These are phyloP conservation scores for Lasiosphaeria ovina DNA, from an alignment of 495 filamentous ascomycete species.

Conservation along the genomic window DNA sequence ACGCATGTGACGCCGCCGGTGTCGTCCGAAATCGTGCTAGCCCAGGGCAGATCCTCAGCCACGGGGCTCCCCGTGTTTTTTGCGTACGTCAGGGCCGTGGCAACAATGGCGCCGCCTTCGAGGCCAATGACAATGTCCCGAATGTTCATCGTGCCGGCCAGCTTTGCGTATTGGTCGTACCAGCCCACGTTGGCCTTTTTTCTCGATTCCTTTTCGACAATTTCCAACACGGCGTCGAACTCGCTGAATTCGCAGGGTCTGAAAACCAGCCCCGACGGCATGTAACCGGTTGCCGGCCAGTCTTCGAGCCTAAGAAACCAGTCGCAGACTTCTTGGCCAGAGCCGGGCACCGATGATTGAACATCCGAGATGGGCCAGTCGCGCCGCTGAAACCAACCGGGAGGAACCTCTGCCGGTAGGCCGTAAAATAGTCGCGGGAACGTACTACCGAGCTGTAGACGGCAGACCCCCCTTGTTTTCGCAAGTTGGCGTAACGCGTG, in stretches of 20 bases:
- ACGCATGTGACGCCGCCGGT: slow-evolving; percentile 62
- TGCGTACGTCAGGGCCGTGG: slow-evolving; percentile 55
- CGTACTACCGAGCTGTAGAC: slow-evolving; percentile 58
- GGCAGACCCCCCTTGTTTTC: slow-evolving; percentile 51
- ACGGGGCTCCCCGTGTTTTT: slow-evolving; percentile 51
- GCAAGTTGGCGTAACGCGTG: slow-evolving; percentile 53
- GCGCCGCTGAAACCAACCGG: slow-evolving; percentile 57
- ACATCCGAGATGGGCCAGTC: slow-evolving; percentile 52
- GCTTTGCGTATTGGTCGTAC: slow-evolving; percentile 54
- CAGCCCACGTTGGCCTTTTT: slow-evolving; percentile 48
- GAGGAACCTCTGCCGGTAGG: slow-evolving; percentile 44
- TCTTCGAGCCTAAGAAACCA: slow-evolving; percentile 54
- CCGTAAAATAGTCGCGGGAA: slow-evolving; percentile 62
- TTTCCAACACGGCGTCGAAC: slow-evolving; percentile 51
- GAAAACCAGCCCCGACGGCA: slow-evolving; percentile 41
- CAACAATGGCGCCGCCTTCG: slow-evolving; percentile 47
- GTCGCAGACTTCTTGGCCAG: slow-evolving; percentile 53
- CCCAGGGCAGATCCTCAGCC: slow-evolving; percentile 59
- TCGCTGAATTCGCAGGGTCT: slow-evolving; percentile 50
- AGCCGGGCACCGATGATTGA: slow-evolving; percentile 34
- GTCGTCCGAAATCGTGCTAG: slow-evolving; percentile 50
- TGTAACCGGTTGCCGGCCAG: slow-evolving; percentile 42
- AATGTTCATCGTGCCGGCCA: slow-evolving; percentile 44
- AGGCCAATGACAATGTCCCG: slow-evolving; percentile 51
- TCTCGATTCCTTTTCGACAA: slow-evolving; percentile 48